phyloP scores from a whole-genome alignment of 148 eudicot species.

The Cornus suecica region DNA sequence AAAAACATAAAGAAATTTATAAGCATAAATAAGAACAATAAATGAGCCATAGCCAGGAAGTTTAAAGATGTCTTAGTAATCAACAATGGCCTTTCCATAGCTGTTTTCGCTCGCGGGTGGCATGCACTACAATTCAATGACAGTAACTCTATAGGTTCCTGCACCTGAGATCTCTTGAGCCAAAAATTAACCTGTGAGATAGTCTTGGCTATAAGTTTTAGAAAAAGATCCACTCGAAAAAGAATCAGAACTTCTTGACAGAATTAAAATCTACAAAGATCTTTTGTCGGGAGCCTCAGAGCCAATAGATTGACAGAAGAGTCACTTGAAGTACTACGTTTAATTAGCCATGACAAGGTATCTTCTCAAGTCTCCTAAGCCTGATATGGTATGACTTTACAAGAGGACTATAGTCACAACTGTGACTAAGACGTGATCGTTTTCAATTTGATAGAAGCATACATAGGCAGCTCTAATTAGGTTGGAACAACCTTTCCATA shows the following conservation, averaged over 20 bases:
- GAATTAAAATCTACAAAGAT: background rate
- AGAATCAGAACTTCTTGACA: background rate
- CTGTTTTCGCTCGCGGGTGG: no score
- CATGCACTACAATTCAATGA: no score
- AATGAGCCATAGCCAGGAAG: background rate
- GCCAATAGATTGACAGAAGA: background rate
- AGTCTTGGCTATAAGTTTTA: background rate
- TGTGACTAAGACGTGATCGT: background rate
- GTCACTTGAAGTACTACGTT: background rate
- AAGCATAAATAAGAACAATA: background rate
- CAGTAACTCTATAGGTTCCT: background rate
- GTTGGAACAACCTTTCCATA: background rate
- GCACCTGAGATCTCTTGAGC: background rate
- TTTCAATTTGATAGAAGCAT: background rate
- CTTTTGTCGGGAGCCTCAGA: background rate
- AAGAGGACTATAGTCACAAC: background rate
- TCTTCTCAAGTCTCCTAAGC: background rate
- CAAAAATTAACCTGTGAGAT: background rate
- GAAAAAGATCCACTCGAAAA: background rate
- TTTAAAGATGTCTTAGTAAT: background rate
- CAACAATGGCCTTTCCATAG: background rate
- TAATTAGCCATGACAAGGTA: background rate
- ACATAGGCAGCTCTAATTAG: background rate
- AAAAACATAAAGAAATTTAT: background rate
- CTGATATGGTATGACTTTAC: background rate